Evolutionary conservation across 345 rosid species (phyloP), one percentile per base, ranked within the genome.

Genomic region (Salix brachista): DNA sequence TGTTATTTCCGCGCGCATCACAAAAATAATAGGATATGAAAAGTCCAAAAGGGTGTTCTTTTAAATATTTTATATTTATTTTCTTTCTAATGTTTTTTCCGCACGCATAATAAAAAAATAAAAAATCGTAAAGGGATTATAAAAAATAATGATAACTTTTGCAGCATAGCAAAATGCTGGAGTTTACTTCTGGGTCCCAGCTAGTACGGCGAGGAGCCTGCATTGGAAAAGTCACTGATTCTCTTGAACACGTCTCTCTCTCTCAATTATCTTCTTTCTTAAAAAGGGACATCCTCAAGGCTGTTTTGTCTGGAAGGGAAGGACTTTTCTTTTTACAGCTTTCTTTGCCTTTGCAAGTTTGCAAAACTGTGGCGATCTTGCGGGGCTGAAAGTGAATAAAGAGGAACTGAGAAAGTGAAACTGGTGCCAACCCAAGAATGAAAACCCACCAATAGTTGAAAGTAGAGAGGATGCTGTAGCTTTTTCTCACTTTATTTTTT

Each of bases 391-490:
- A 41, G 74, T 52, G 34, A 48, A 7, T 32, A 28, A 54, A 78
- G 52, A 42, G 26, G 25, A 39, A 37, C 69, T 28, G 46, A 41
- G 13, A 6, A 19, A 37, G 58, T 11, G 41, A 76, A 58, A 69
- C 79, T 69, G 73, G 28, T 39, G 58, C 21, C 73, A 41, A 42
- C 28, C 21, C 73, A 28, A 42, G 41, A 61, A 42, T 41, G 56
- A 50, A 77, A 75, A 61, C 67, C 72, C 65, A 62, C 74, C 62
- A 58, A 78, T 61, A 82, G 72, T 70, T 66, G 76, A 71, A 77
- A 54, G 66, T 30, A 64, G 74, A 50, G 17, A 65, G 19, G 23
- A 52, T 13, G 70, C 1, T 7, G 62, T 48, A 25, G 70, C 28
- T 17, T 28, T 28, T 67, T n/a, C 25, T 28, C 23, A 1, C 72